Base-by-base conservation (phyloP, 2,329 filamentous ascomycete genomes). In the Paraphaeosphaeria sporulosa region DNA sequence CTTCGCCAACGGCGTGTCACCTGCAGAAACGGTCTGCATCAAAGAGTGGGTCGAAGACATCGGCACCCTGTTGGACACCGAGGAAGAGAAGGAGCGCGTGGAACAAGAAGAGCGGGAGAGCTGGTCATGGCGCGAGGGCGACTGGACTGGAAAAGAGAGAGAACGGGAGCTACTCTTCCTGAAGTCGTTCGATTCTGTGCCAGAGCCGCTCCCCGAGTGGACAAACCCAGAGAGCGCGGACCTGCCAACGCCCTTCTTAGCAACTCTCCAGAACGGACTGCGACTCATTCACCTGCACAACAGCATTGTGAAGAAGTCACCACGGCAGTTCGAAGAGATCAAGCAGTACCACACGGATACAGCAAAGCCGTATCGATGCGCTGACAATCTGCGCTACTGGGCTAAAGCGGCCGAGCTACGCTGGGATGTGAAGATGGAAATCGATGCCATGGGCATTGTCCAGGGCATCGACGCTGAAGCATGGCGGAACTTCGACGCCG, bases 301-400 rank as follows among this genome's bases (percentile, higher is more conserved):
- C 75, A 89, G 90, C 15, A 88, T 92, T 0, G 91, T 99, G 34
- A 88, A 88, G 72, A 92, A 92, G 75, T 97, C 94, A 23, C 89
- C 90, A 73, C 86, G 92, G 32, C 91, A 91, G 8, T 98, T 98
- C 75, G 93, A 94, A 55, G 87, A 92, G 64, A 97, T 99, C 73
- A 93, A 92, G 59, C 86, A 86, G 10, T 97, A 90, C 77, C 95
- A 98, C 76, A 89, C 89, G n/a, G 93, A 99, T 77, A 94, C 95
- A 10, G 89, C 88, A 61, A 98, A 98, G 79, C 95, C 95, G 0
- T 99, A 99, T 77, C 90, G 95, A 51, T 90, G 90, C 64, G 93
- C 94, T 3, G 95, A 99, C 69, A 99, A 99, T 76, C 84, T 99
- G 63, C 88, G 93, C 43, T 99, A 91, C 82, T 99, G 95, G 94